Evolutionary conservation across 2,329 filamentous ascomycete species (phyloP).

Genomic region (Stylonectria norvegica): DNA sequence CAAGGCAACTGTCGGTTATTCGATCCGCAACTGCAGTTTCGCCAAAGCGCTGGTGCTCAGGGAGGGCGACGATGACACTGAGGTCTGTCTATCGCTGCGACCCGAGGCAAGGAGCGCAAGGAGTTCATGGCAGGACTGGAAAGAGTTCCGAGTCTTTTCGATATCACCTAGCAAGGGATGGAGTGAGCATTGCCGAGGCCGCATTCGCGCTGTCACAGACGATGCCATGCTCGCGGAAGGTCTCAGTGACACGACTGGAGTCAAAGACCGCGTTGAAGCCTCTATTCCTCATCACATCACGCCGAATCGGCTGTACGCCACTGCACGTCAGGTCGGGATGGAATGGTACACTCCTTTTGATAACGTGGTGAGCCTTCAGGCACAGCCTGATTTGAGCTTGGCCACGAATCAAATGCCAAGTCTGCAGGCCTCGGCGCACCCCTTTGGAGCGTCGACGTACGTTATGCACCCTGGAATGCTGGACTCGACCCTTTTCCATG

Average conservation of each 20-base stretch:
- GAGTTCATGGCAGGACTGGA: neutral
- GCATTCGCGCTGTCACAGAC: neutral
- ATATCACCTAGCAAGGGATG: neutral
- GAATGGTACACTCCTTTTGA: neutral
- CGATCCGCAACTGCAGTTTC: slow-evolving; percentile 11
- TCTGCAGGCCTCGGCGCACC: neutral
- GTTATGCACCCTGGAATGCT: slow-evolving; percentile 4
- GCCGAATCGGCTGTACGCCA: neutral
- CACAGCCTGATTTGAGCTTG: neutral
- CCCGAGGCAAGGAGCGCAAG: slow-evolving; percentile 1
- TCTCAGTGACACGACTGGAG: neutral
- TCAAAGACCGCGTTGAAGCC: neutral
- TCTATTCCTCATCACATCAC: neutral
- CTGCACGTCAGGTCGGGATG: neutral
- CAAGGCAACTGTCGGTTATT: slow-evolving; percentile 7
- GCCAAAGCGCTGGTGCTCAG: slow-evolving; percentile 8
- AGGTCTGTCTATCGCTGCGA: slow-evolving; percentile 7
- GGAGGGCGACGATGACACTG: slow-evolving; percentile 5
- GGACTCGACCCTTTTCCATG: slow-evolving; percentile 1
- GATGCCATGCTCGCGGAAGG: neutral
- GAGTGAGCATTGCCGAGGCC: slow-evolving; percentile 1
- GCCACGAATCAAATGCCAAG: neutral
- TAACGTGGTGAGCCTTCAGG: neutral
- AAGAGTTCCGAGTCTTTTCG: slow-evolving; percentile 1
- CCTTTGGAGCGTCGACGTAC: neutral